These are phyloP conservation scores for Termitomyces sp. DNA, from an alignment of 768 basidiomycete genomes.

Conservation along the genomic window DNA sequence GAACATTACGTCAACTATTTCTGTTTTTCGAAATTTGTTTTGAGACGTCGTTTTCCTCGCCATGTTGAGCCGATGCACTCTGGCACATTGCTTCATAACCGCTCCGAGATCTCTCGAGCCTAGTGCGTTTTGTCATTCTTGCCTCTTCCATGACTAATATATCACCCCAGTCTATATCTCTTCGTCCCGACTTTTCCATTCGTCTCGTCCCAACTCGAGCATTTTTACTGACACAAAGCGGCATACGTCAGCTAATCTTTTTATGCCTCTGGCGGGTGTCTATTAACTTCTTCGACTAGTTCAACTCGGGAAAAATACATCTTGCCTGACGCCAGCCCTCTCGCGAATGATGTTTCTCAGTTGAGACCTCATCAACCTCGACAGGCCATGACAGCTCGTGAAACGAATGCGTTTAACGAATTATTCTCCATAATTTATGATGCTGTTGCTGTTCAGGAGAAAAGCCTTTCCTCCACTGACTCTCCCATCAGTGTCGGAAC, in stretches of 20 bases:
- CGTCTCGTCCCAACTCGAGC: not conserved
- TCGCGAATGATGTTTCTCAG: constrained; percentile 34
- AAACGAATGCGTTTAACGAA: constrained; percentile 61
- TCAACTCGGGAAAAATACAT: constrained; percentile 20
- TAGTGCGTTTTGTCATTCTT: constrained; percentile 1
- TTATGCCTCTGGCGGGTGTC: not conserved
- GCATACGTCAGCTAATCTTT: not conserved
- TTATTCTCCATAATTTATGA: constrained; percentile 73
- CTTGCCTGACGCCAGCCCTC: constrained; percentile 30
- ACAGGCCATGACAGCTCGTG: constrained; percentile 64
- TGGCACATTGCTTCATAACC: constrained; percentile 4
- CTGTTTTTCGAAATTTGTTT: not conserved
- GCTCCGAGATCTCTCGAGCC: not conserved
- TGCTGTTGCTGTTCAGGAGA: constrained; percentile 34
- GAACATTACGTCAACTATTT: constrained; percentile 1
- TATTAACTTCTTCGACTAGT: not conserved
- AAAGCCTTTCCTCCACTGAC: constrained; percentile 7
- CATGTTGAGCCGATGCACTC: constrained; percentile 14
- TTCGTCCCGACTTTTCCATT: not conserved
- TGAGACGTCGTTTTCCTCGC: not conserved
- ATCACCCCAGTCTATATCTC: not conserved
- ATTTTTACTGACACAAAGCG: not conserved
- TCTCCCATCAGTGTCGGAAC: constrained; percentile 17
- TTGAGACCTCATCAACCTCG: constrained; percentile 24
- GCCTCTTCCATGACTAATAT: not conserved